Conservation (phyloP, 495 filamentous ascomycete genomes). For the Penicillium goetzii region DNA sequence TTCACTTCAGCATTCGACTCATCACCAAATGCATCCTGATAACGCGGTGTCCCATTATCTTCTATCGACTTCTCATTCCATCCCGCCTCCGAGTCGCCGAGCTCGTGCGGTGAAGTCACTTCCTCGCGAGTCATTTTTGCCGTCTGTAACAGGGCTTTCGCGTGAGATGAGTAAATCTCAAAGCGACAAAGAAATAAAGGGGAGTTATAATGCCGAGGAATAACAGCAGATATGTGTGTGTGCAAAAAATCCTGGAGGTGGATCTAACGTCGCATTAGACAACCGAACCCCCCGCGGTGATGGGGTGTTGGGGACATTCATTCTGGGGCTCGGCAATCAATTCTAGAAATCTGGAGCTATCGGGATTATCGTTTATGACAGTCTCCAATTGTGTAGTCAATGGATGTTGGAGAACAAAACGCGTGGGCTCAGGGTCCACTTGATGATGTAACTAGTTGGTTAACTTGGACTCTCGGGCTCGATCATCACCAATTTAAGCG, state of each 20-base stretch:
- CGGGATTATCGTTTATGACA: slow-evolving; percentile 14
- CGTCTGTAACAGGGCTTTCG: background rate
- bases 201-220: background rate
- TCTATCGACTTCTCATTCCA: background rate
- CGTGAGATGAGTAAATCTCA: background rate
- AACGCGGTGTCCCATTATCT: background rate
- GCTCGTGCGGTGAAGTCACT: background rate
- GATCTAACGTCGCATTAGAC: slow-evolving; percentile 19
- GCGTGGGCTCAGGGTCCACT: slow-evolving; percentile 10
- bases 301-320: slow-evolving; percentile 21
- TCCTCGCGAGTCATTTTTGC: background rate
- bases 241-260: slow-evolving; percentile 24
- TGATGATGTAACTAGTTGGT: slow-evolving; percentile 13
- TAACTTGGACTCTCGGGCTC: slow-evolving; percentile 11
- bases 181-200: background rate
- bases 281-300: slow-evolving; percentile 29
- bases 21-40: background rate
- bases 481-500: slow-evolving; percentile 28
- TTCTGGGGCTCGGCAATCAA: slow-evolving; percentile 28
- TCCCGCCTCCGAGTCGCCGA: background rate
- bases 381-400: slow-evolving; percentile 24
- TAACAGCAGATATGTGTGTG: slow-evolving; percentile 24
- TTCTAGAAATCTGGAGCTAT: slow-evolving; percentile 21
- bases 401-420: slow-evolving; percentile 17
- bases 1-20: background rate